Base-by-base conservation (phyloP, 1,284 basidiomycete genomes). In the Malassezia caprae region DNA sequence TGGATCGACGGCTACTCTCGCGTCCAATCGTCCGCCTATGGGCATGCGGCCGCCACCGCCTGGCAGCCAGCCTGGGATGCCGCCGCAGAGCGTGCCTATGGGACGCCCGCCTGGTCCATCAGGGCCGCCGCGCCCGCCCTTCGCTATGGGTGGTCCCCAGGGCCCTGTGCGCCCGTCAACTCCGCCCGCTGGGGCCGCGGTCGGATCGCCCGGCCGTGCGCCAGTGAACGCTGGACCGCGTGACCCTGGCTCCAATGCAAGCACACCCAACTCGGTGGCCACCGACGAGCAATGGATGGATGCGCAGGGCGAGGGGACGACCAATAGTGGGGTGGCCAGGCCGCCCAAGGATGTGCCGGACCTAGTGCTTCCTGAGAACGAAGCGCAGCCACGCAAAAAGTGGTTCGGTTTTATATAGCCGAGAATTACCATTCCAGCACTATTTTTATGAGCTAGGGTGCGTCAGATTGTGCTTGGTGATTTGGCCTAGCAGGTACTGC, bases 401-500 rank as follows among this genome's bases (percentile, higher is more conserved):
- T 46, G 44, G 44, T 32, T 46, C 8, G 44, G 44, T 28, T 32
- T 46, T 19, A 21, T 46, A 30, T 46, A 32, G 41, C 24, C 15
- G 27, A 23, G n/a, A 37, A 6, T 6, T 2, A 37, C 3, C 19
- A 26, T 2, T 43, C 4, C 30, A 19, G 15, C 17, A 31, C n/a
- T 1, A 27, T 44, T 2, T n/a, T 17, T 23, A 46, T 21, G 6
- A 4, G 11, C 24, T n/a, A 27, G 40, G 19, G 19, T 53, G 27
- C 15, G 34, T 21, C 15, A 54, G 8, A 24, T 48, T 44, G 2
- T 26, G 15, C 26, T 40, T 8, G 11, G 43, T 28, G n/a, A 48
- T 15, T 10, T 53, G 55, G 6, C 72, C 72, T 0, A 72, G 47
- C 4, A 75, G 46, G 56, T 64, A 73, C 41, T 73, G 54, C 17